Evolutionary conservation across 2,329 filamentous ascomycete genomes (phyloP), one percentile per base, ranked within the genome.

Genomic region (Paecilomyces sp.): DNA sequence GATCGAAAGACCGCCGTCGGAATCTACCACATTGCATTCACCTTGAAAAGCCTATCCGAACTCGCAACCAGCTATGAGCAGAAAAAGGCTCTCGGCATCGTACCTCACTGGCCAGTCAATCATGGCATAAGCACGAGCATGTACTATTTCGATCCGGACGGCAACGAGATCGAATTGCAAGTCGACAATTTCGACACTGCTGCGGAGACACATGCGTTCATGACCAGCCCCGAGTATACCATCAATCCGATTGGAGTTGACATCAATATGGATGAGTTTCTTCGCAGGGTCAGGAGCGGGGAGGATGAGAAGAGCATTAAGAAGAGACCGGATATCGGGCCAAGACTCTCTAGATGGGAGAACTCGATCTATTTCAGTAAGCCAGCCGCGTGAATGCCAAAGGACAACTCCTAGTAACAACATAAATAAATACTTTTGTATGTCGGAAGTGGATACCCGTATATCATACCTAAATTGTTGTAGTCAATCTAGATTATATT

Each of bases 101-200:
- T 66, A 31, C 80, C 80, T 0, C 31, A 71, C 3, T 80, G 77
- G 77, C 73, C 67, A 59, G 70, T 80, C 33, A 80, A 82, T 64
- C 80, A 83, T 64, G 80, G 80, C 2, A 70, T 73, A 1, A 82
- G 76, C 1, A 78, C 72, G 0, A 77, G 73, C 63, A 76, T 82
- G 47, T 82, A 82, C 66, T 82, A 82, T 64, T 60, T 62, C 7
- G 80, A 82, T 65, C 80, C 79, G 4, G 79, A 83, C 64, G 77
- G 79, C 12, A 82, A 82, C 65, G 62, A 69, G 63, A 57, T 82
- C 31, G 81, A 82, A 68, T 75, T 72, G 3, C 79, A 82, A 63
- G 75, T 80, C 2, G 77, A 80, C 59, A 77, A 76, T 55, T 79
- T 79, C 57, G 71, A 73, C 4, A 72, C 67, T 0, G 59, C 59